phyloP scores from a whole-genome alignment of 805 yeast genomes.

The Lipomyces anomalus region DNA sequence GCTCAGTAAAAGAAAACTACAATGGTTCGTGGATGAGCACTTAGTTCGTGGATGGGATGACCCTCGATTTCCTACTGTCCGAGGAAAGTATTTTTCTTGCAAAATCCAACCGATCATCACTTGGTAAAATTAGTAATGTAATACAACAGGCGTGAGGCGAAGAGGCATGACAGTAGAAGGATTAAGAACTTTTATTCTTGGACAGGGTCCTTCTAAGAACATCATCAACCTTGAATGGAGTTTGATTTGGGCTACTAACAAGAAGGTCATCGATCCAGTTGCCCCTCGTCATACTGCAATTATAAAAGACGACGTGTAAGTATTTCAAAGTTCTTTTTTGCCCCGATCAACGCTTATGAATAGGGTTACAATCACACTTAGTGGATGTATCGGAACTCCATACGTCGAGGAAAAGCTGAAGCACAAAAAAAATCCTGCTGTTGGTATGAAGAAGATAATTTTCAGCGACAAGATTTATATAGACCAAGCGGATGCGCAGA shows the following conservation, averaged over 20 bases:
- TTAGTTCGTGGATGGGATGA: constrained; percentile 95
- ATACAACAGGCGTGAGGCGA: constrained; percentile 59
- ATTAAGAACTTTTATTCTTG: constrained; percentile 80
- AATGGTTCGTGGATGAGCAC: constrained; percentile 95
- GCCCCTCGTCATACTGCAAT: constrained; percentile 95
- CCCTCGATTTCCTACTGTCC: constrained; percentile 98
- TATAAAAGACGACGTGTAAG: constrained; percentile 43
- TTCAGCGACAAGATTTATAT: constrained; percentile 58
- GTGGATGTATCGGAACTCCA: constrained; percentile 59
- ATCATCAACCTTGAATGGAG: constrained; percentile 97
- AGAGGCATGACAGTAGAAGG: constrained; percentile 99
- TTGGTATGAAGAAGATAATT: constrained; percentile 77
- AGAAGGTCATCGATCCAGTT: constrained; percentile 92
- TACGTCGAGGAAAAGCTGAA: constrained; percentile 71
- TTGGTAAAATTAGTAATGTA: too few species aligned
- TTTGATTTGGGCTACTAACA: constrained; percentile 94
- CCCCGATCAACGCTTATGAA: background rate
- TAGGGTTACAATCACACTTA: constrained; percentile 59
- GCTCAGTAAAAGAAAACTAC: constrained; percentile 93
- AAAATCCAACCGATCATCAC: too few species aligned
- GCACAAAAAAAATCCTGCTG: constrained; percentile 91
- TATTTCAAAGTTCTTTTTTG: background rate
- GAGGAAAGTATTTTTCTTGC: constrained; percentile 52
- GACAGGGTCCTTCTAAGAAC: constrained; percentile 98
- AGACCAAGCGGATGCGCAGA: constrained; percentile 79